A percentile compares a stretch with the other conserved stretches of the same genome.
phyloP scores from a whole-genome alignment of 345 rosid genomes.

The Populus tremula region DNA sequence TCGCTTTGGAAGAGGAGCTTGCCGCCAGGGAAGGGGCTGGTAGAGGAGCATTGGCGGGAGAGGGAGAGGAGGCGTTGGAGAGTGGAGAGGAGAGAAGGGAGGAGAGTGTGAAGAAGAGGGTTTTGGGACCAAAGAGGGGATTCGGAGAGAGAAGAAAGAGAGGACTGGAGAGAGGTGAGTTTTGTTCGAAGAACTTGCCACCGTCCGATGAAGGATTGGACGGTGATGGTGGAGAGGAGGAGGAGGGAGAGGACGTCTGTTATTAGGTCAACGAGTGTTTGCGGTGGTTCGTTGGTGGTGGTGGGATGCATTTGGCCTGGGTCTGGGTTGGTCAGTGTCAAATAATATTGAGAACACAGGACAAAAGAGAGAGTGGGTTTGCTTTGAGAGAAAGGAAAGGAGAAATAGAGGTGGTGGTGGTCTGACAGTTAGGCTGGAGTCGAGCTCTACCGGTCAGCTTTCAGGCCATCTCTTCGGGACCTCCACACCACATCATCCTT shows the following conservation, averaged over 20 bases:
- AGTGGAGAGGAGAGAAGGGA: conserved; percentile 63
- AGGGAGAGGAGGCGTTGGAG: conserved; percentile 74
- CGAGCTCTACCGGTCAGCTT: conserved; percentile 1
- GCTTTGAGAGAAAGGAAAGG: conserved; percentile 24
- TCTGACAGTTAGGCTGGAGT: neutral
- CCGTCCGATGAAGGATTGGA: conserved; percentile 63
- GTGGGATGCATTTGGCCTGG: conserved; percentile 40
- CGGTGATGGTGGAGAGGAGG: conserved; percentile 53
- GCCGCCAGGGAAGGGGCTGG: conserved; percentile 55
- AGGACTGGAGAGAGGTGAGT: conserved; percentile 50
- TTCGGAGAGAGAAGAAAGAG: conserved; percentile 54
- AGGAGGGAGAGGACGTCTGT: conserved; percentile 61
- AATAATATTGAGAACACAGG: neutral
- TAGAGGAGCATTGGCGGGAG: conserved; percentile 49
- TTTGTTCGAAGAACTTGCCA: conserved; percentile 70
- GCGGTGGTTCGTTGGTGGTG: conserved; percentile 43
- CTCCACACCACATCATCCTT: conserved; percentile 22
- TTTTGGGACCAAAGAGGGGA: conserved; percentile 73
- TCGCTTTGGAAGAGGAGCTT: conserved; percentile 86
- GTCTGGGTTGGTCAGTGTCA: neutral
- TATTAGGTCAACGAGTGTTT: conserved; percentile 54
- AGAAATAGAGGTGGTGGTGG: neutral
- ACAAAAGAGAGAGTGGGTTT: conserved; percentile 2
- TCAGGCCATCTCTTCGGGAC: conserved; percentile 1
- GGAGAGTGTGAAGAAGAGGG: conserved; percentile 67